Conservation (phyloP, 805 yeast species). For the Wickerhamiella siamensis region DNA sequence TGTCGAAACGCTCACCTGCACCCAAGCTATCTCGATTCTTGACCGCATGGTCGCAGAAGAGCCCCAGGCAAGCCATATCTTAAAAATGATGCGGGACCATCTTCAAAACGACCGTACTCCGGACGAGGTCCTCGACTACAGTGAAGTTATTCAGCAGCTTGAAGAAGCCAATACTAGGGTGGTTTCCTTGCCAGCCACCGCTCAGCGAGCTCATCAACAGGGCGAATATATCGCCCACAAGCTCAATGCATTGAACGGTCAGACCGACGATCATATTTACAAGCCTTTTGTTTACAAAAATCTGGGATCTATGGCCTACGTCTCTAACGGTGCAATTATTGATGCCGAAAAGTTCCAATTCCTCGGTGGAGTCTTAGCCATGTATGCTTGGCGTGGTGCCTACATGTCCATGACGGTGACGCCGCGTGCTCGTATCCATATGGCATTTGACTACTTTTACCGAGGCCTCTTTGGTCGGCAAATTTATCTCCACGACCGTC, state of each 20-base stretch:
- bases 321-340: conserved; percentile 58
- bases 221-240: conserved; percentile 53
- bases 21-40: conserved; percentile 5
- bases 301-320: conserved; percentile 52
- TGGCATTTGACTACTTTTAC: conserved; percentile 56
- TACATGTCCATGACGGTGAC: conserved; percentile 57
- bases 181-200: conserved; percentile 59
- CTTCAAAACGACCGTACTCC: conserved; percentile 12
- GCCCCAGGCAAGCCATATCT: conserved; percentile 17
- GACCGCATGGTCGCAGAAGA: conserved; percentile 12
- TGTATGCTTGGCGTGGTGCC: conserved; percentile 60
- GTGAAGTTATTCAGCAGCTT: conserved; percentile 37
- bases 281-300: conserved; percentile 50
- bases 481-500: conserved; percentile 18
- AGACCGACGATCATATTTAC: conserved; percentile 40
- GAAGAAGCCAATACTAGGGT: conserved; percentile 46
- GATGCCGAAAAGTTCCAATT: conserved; percentile 44
- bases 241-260: conserved; percentile 33
- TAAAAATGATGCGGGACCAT: conserved; percentile 14
- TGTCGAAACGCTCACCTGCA: not conserved
- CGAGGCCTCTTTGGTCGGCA: conserved; percentile 31
- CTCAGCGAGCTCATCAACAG: conserved; percentile 61
- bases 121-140: conserved; percentile 28
- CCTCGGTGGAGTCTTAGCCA: conserved; percentile 54
- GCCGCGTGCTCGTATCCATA: conserved; percentile 44